A percentile compares a stretch with the other conserved stretches of the same genome.
phyloP scores from a whole-genome alignment of 2,329 filamentous ascomycete genomes.

The Neonectria hederae region DNA sequence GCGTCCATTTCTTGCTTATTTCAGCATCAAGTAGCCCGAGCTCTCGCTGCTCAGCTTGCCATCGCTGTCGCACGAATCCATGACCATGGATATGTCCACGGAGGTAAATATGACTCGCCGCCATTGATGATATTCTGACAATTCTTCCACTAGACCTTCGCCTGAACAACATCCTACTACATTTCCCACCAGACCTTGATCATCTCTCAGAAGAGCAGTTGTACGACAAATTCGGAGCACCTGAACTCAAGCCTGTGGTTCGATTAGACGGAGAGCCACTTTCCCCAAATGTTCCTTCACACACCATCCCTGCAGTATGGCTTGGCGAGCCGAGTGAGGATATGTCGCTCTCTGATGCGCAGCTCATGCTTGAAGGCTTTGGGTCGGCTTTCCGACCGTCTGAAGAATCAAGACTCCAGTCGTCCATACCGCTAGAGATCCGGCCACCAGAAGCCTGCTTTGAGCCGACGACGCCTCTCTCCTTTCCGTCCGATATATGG shows the following conservation, averaged over 20 bases:
- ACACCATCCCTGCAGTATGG: background rate
- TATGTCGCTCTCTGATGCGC: background rate
- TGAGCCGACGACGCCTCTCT: constrained; percentile 45
- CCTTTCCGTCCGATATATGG: constrained; percentile 52
- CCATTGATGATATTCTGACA: constrained; percentile 1
- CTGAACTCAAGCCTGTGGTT: background rate
- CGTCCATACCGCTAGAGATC: constrained; percentile 41
- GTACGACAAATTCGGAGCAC: constrained; percentile 1
- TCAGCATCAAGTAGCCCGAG: constrained; percentile 40
- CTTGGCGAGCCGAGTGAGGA: background rate
- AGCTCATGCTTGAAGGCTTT: background rate
- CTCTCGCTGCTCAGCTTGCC: constrained; percentile 41
- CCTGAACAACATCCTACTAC: constrained; percentile 48
- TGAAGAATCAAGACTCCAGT: constrained; percentile 35
- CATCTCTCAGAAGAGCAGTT: background rate
- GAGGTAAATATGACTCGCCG: no score
- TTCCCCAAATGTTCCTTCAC: background rate
- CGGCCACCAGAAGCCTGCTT: constrained; percentile 49
- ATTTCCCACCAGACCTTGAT: constrained; percentile 30
- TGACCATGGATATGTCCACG: constrained; percentile 45
- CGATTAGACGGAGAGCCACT: background rate
- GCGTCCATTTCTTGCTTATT: constrained; percentile 28
- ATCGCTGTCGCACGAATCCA: constrained; percentile 46
- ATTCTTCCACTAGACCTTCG: constrained; percentile 43
- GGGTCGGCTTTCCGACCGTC: constrained; percentile 42